Conservation (phyloP, 2,329 filamentous ascomycete species). For the Cladosporium sp. region DNA sequence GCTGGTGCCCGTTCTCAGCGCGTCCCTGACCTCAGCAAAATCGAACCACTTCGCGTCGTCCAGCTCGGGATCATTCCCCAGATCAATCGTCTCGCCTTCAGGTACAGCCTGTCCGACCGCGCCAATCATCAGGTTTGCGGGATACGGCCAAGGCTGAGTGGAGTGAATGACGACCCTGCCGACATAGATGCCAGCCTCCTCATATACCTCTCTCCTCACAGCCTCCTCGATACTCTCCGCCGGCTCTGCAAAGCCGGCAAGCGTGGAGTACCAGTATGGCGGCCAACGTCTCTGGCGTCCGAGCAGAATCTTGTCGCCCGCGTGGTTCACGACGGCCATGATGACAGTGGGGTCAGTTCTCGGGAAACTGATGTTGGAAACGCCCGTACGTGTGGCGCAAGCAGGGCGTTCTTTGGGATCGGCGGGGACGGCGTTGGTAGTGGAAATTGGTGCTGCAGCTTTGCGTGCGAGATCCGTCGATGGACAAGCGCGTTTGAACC, state of each 20-base stretch:
- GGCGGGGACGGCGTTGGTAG: slow-evolving; percentile 18
- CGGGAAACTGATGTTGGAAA: slow-evolving; percentile 90
- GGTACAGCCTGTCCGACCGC: slow-evolving; percentile 83
- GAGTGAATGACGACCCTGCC: slow-evolving; percentile 49
- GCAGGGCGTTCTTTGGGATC: slow-evolving; percentile 55
- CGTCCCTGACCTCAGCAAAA: slow-evolving; percentile 74
- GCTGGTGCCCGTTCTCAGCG: slow-evolving; percentile 64
- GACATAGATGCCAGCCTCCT: slow-evolving; percentile 45
- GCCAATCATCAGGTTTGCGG: slow-evolving; percentile 51
- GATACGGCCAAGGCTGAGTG: slow-evolving; percentile 53
- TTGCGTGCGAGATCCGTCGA: slow-evolving; percentile 56
- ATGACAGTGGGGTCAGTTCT: slow-evolving; percentile 94
- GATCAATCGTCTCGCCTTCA: slow-evolving; percentile 68
- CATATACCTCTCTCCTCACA: slow-evolving; percentile 49
- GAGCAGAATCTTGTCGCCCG: slow-evolving; percentile 73
- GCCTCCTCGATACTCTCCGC: slow-evolving; percentile 50
- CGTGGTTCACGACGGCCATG: slow-evolving; percentile 81
- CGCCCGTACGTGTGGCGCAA: slow-evolving; percentile 76
- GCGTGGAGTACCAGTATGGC: slow-evolving; percentile 78
- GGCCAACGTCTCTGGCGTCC: slow-evolving; percentile 85
- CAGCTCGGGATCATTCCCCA: slow-evolving; percentile 87
- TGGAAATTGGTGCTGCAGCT: slow-evolving; percentile 28
- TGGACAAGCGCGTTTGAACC: slow-evolving; percentile 77
- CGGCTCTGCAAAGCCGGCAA: slow-evolving; percentile 56
- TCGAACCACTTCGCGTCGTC: slow-evolving; percentile 87